Conservation (phyloP, 2,329 filamentous ascomycete species). For the Xylariaceae sp. region DNA sequence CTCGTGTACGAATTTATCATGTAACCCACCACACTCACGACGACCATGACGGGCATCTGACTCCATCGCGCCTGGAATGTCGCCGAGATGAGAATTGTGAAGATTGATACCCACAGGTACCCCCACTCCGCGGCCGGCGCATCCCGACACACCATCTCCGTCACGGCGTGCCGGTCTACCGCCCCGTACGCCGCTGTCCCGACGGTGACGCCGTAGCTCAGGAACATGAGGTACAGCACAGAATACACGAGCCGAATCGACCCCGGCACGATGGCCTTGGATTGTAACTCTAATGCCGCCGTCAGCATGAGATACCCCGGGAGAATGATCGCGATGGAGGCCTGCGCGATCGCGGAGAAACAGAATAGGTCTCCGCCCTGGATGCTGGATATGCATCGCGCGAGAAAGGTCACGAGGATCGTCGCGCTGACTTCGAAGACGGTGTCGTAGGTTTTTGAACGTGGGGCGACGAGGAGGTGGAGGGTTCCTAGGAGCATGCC, state of each 20-base stretch:
- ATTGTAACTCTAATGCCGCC: constrained; percentile 60
- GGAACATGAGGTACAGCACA: constrained; percentile 65
- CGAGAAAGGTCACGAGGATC: constrained; percentile 60
- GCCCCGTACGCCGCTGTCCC: constrained; percentile 49
- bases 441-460: constrained; percentile 63
- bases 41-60: constrained; percentile 69
- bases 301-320: constrained; percentile 55
- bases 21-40: constrained; percentile 69
- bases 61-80: constrained; percentile 79
- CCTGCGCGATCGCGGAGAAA: constrained; percentile 64
- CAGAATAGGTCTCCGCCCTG: constrained; percentile 55
- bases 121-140: constrained; percentile 45
- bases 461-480: constrained; percentile 67
- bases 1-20: constrained; percentile 69
- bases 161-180: constrained; percentile 41
- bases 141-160: constrained; percentile 39
- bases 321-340: constrained; percentile 64
- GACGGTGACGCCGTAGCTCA: constrained; percentile 66
- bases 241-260: constrained; percentile 68
- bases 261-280: constrained; percentile 61
- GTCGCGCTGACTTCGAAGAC: constrained; percentile 49
- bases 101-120: constrained; percentile 63
- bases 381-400: constrained; percentile 62
- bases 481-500: constrained; percentile 69
- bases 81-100: constrained; percentile 64